Base-by-base conservation (phyloP, 495 filamentous ascomycete species). In the Podospora bellae-mahoneyi region DNA sequence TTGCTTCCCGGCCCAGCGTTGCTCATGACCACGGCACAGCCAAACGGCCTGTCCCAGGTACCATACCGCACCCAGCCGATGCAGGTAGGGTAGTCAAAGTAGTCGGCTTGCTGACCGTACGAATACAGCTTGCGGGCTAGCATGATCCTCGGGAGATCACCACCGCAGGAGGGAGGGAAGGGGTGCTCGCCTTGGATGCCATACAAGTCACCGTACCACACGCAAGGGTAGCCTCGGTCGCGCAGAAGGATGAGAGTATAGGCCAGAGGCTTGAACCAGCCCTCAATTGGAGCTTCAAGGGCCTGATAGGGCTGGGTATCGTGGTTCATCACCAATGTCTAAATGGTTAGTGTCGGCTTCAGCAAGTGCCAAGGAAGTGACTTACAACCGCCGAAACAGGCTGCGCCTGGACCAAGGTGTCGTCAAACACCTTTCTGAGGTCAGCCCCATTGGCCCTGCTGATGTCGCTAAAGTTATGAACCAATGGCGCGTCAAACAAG, bases 181-280 rank as follows among this genome's bases (percentile, higher is more conserved):
- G 85, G 78, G 26, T 82, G 75, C 30, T 84, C 76, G 13, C 78
- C 69, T 68, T 82, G 78, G 71, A 89, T 87, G n/a, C 90, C 90
- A 73, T 91, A 92, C 10, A 92, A 70, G 69, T 93, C 90, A 34
- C 90, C 90, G 73, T 89, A 92, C 74, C 90, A 93, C 62, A 91
- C 70, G 69, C 89, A 92, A 0, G 90, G 90, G 66, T 88, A 89
- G 44, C 90, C 90, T 15, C 81, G 75, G 53, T 81, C 73, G 26
- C 89, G 87, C 20, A 92, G 85, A 18, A 92, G 86, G 65, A 91
- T 92, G 48, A 89, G 78, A 7, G 85, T 77, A 68, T 90, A 87
- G 32, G 86, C 85, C 13, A 88, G 75, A 2, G 86, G 82, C 69
- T 88, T 86, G 79, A 89, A 90, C 72, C 81, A 84, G 3, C 77